Conservation (phyloP, 257 asterid genomes). For the Misopates orontium region DNA sequence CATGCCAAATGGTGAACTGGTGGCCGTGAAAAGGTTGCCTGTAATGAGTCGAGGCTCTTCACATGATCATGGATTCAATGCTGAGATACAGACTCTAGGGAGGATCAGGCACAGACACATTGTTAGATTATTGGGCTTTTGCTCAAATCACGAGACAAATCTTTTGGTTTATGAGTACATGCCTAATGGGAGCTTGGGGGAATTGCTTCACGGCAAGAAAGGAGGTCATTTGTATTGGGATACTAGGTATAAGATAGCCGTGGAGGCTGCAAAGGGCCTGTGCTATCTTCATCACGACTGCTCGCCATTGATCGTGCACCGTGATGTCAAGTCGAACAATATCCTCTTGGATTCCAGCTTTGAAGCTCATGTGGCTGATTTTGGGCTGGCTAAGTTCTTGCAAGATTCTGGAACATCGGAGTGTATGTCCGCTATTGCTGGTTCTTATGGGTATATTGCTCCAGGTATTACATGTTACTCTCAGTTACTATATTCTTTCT, state of each 20-base stretch:
- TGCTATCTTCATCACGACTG: conserved; percentile 98
- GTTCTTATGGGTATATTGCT: conserved; percentile 96
- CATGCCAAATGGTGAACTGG: conserved; percentile 73
- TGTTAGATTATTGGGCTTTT: conserved; percentile 81
- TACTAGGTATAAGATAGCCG: conserved; percentile 79
- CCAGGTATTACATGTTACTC: conserved; percentile 63
- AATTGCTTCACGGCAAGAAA: conserved; percentile 89
- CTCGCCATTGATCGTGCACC: conserved; percentile 88
- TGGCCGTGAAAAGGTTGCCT: conserved; percentile 83
- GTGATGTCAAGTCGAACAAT: conserved; percentile 92
- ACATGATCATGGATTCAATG: conserved; percentile 95
- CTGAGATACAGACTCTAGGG: conserved; percentile 94
- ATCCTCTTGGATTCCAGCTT: conserved; percentile 74
- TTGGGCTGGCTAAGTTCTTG: conserved; percentile 96
- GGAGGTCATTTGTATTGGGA: conserved; percentile 97
- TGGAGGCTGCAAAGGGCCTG: conserved; percentile 94
- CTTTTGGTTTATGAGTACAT: conserved; percentile 87
- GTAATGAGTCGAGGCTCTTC: conserved; percentile 88
- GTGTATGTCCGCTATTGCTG: conserved; percentile 99
- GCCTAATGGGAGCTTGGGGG: conserved; percentile 98
- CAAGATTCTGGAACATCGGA: conserved; percentile 92
- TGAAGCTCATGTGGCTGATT: conserved; percentile 98
- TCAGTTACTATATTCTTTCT: not conserved
- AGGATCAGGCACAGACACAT: conserved; percentile 93
- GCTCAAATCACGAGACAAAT: conserved; percentile 90